Conservation (phyloP, 2,329 filamentous ascomycete species). For the Colletotrichum costaricense region DNA sequence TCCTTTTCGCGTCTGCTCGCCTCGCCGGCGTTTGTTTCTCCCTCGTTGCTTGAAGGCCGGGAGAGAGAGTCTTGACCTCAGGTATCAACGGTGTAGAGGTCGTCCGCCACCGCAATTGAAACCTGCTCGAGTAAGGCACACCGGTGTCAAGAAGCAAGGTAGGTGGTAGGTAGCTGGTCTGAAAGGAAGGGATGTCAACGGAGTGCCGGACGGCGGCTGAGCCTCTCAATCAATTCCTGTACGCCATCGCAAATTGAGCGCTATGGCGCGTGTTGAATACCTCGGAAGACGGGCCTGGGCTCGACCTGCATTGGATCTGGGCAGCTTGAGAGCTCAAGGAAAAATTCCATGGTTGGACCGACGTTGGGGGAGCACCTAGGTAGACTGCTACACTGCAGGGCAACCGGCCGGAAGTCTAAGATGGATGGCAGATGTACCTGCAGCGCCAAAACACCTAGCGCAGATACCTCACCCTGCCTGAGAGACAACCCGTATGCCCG, state of each 20-base stretch:
- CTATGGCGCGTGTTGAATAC: constrained; percentile 20
- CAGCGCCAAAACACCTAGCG: constrained; percentile 7
- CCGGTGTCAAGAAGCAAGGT: neutral
- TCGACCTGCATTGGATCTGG: constrained; percentile 3
- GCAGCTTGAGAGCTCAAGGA: constrained; percentile 1
- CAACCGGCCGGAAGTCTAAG: constrained; percentile 16
- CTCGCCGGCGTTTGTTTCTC: constrained; percentile 20
- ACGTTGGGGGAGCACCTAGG: constrained; percentile 20
- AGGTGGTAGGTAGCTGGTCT: neutral
- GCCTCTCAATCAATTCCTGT: constrained; percentile 27
- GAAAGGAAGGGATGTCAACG: neutral
- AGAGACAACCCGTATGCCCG: constrained; percentile 30
- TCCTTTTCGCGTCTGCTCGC: constrained; percentile 2
- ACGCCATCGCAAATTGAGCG: constrained; percentile 4
- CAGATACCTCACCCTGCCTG: constrained; percentile 16
- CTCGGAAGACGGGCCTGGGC: neutral
- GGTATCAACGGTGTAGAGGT: constrained; percentile 21
- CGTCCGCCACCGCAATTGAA: constrained; percentile 11
- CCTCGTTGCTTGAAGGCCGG: neutral
- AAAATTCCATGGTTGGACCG: constrained; percentile 27
- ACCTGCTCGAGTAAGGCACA: constrained; percentile 3
- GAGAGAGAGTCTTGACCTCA: constrained; percentile 9
- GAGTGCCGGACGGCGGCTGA: constrained; percentile 26
- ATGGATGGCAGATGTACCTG: constrained; percentile 14
- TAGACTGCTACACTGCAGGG: neutral